Percentiles rank a stretch among this genome's conserved stretches.
phyloP scores from a whole-genome alignment of 768 basidiomycete genomes.

The Hemileccinum rubropunctum region DNA sequence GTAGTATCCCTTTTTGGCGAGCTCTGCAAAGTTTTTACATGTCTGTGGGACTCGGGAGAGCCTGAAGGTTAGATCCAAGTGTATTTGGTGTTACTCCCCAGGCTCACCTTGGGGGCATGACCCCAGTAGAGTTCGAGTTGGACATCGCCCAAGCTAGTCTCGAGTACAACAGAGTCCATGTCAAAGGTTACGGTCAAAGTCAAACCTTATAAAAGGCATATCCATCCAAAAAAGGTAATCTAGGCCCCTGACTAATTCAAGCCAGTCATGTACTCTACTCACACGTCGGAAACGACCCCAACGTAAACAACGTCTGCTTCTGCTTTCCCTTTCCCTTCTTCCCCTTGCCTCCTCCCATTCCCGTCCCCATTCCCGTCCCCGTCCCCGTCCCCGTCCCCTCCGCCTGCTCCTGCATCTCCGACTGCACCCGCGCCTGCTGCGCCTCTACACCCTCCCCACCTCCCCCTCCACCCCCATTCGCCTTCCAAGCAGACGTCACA shows the following conservation, averaged over 20 bases:
- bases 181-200: not conserved
- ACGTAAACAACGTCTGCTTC: slow-evolving; percentile 80
- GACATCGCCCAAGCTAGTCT: slow-evolving; percentile 84
- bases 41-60: slow-evolving; percentile 50
- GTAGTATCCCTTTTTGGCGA: slow-evolving; percentile 91
- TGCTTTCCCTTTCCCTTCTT: slow-evolving; percentile 82
- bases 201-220: no score
- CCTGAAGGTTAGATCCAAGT: not conserved
- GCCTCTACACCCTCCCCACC: not conserved
- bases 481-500: slow-evolving; percentile 31
- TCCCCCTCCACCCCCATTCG: not conserved
- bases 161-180: slow-evolving; percentile 61
- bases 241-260: not conserved
- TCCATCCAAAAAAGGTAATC: not conserved
- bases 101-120: slow-evolving; percentile 72
- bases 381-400: not conserved
- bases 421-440: not conserved
- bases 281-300: slow-evolving; percentile 47
- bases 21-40: slow-evolving; percentile 92
- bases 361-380: not conserved
- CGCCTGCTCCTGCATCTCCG: not conserved
- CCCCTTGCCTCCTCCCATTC: slow-evolving; percentile 38
- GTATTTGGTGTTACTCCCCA: not conserved
- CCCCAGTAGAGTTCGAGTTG: slow-evolving; percentile 91
- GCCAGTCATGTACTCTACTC: not conserved